These are phyloP conservation scores for Lotus japonicus DNA, from an alignment of 306 rosid genomes.

Conservation along the genomic window DNA sequence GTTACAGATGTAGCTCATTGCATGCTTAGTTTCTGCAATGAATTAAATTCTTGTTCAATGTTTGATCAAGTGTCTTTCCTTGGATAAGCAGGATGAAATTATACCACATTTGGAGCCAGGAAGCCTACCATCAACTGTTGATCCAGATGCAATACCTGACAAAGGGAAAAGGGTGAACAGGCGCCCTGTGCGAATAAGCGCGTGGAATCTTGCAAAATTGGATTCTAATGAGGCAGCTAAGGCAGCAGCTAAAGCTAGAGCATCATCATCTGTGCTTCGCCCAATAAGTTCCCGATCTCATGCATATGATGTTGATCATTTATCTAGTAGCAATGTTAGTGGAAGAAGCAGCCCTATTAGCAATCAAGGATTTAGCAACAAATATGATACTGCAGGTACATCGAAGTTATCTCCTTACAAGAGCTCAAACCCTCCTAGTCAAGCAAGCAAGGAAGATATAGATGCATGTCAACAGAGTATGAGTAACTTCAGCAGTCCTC, in stretches of 20 bases:
- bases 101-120: conserved; percentile 87
- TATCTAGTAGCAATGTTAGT: conserved; percentile 67
- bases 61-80: conserved; percentile 18
- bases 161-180: conserved; percentile 46
- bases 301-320: conserved; percentile 46
- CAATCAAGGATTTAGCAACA: conserved; percentile 46
- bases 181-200: conserved; percentile 64
- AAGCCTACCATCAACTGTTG: conserved; percentile 74
- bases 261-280: conserved; percentile 86
- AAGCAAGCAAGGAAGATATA: conserved; percentile 63
- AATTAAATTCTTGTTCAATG: not conserved
- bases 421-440: conserved; percentile 69
- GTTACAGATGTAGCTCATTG: not conserved
- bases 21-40: not conserved
- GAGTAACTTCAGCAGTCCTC: conserved; percentile 73
- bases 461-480: conserved; percentile 49
- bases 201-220: conserved; percentile 86
- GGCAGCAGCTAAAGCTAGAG: conserved; percentile 78
- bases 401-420: conserved; percentile 55
- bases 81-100: conserved; percentile 63
- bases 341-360: conserved; percentile 75
- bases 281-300: conserved; percentile 53
- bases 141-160: conserved; percentile 68
- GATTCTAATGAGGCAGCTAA: conserved; percentile 71
- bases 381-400: conserved; percentile 46